A percentile compares a stretch with the other conserved stretches of the same genome.
Evolutionary conservation across 345 rosid species (phyloP).

Genomic region (Zanthoxylum bungeanum): DNA sequence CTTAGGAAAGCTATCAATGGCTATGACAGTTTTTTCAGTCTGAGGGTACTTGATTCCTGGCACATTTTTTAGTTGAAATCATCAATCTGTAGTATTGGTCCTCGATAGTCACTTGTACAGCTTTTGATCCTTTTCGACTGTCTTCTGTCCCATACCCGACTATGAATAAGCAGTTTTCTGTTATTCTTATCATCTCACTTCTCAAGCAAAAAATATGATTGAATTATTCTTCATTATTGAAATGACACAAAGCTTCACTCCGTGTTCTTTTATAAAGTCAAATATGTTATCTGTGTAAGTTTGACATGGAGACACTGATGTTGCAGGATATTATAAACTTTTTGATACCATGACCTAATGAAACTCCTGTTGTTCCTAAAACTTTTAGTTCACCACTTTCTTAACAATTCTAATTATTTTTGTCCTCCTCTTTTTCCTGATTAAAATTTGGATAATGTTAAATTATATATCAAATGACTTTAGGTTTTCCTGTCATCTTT

Average conservation of each 20-base stretch:
- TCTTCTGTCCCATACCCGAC: too few relatives aligned
- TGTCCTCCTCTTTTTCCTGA: neutral
- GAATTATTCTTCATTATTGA: too few relatives aligned
- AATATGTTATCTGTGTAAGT: neutral
- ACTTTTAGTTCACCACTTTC: neutral
- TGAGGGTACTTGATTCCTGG: neutral
- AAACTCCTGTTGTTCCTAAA: neutral
- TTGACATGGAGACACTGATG: neutral
- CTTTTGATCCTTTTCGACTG: too few relatives aligned
- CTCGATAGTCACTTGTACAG: too few relatives aligned
- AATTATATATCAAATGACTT: neutral
- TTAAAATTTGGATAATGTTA: neutral
- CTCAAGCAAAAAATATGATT: too few relatives aligned
- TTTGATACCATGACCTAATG: neutral
- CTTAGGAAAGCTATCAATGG: neutral
- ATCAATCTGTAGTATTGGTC: too few relatives aligned
- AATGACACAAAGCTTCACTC: too few relatives aligned
- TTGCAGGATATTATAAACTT: neutral
- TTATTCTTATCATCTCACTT: too few relatives aligned
- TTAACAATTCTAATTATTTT: neutral
- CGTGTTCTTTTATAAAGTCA: neutral
- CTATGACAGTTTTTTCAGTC: neutral
- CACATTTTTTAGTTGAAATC: neutral
- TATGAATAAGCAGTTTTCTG: too few relatives aligned
- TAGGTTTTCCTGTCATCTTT: constrained; percentile 1